A percentile compares a stretch with the other conserved stretches of the same genome.
These are phyloP conservation scores for Lasiosphaeria hispida DNA, from an alignment of 495 filamentous ascomycete species.

Conservation along the genomic window DNA sequence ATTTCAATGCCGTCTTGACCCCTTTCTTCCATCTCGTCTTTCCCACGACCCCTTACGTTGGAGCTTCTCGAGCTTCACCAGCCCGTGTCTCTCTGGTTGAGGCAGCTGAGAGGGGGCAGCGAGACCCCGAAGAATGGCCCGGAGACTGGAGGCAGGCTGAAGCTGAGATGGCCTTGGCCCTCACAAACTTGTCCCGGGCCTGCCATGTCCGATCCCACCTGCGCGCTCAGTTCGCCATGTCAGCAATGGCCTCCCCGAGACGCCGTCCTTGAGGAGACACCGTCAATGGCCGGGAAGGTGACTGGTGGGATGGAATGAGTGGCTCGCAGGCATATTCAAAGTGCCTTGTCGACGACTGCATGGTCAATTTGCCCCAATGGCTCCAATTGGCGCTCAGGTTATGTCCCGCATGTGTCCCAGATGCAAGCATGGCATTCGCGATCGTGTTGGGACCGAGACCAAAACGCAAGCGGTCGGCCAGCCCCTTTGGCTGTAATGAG, in stretches of 20 bases:
- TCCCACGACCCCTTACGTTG: background rate
- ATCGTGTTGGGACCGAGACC: constrained; percentile 3
- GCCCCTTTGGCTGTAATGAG: background rate
- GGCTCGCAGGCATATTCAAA: background rate
- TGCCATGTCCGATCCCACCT: background rate
- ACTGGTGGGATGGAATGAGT: constrained; percentile 8
- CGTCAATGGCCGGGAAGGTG: constrained; percentile 11
- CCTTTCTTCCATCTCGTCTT: background rate
- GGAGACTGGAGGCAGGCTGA: too few species aligned
- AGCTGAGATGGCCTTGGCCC: too few species aligned
- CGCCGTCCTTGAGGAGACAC: background rate
- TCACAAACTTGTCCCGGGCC: background rate
- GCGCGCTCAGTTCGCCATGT: background rate
- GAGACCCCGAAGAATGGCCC: too few species aligned
- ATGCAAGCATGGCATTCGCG: constrained; percentile 7
- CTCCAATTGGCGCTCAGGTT: constrained; percentile 17
- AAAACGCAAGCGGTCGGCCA: background rate
- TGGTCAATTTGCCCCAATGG: background rate
- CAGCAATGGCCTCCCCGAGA: background rate
- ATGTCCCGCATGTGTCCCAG: constrained; percentile 16
- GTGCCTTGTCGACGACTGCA: constrained; percentile 10
- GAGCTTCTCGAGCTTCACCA: too few species aligned
- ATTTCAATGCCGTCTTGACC: background rate
- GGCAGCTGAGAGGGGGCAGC: too few species aligned
- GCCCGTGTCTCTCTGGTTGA: too few species aligned